These are phyloP conservation scores for Neurospora crassa DNA, from an alignment of 2,329 filamentous ascomycete genomes.

Conservation along the genomic window DNA sequence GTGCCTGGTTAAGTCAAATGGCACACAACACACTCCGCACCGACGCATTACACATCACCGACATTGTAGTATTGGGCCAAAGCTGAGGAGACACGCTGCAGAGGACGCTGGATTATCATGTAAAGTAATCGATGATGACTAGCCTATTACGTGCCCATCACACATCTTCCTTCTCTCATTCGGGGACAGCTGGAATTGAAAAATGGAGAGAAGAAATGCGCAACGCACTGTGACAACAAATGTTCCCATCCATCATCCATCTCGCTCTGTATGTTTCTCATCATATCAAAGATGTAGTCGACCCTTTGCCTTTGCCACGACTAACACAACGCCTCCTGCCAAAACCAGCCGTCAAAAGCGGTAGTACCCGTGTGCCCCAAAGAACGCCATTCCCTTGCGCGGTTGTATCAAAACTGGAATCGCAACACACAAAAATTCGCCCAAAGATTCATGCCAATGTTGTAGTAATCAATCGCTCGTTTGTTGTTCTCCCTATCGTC, in stretches of 20 bases:
- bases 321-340: neutral
- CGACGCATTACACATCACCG: neutral
- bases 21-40: neutral
- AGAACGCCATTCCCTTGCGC: neutral
- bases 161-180: neutral
- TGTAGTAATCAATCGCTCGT: conserved; percentile 1
- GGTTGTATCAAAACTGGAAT: neutral
- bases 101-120: neutral
- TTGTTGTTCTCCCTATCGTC: neutral
- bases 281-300: neutral
- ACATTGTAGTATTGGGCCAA: neutral
- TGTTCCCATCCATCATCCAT: neutral
- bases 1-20: neutral
- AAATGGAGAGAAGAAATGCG: neutral
- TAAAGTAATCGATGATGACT: neutral
- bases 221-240: neutral
- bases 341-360: neutral
- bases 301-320: neutral
- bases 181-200: neutral
- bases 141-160: neutral
- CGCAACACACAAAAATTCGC: neutral
- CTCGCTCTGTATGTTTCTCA: neutral
- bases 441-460: neutral
- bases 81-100: neutral
- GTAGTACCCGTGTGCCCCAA: neutral